Conservation (phyloP, 805 yeast genomes). For the Candida montana region DNA sequence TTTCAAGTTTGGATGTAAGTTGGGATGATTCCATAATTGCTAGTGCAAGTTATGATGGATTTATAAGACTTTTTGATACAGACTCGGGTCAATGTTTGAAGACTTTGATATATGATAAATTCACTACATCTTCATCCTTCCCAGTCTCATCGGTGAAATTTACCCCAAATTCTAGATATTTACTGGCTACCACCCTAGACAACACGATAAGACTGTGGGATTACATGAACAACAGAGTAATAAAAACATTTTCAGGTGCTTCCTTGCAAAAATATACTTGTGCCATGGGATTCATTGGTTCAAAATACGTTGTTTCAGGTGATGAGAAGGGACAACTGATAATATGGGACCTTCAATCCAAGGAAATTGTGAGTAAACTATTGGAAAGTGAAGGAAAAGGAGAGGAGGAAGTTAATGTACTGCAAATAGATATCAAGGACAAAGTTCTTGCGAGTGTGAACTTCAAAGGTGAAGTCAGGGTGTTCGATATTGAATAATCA, state of each 20-base stretch:
- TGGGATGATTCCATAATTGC: slow-evolving; percentile 78
- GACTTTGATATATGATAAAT: slow-evolving; percentile 77
- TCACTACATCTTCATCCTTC: slow-evolving; percentile 51
- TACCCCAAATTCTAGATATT: slow-evolving; percentile 75
- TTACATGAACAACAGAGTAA: slow-evolving; percentile 72
- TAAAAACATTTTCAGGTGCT: slow-evolving; percentile 56
- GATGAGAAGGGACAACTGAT: slow-evolving; percentile 48
- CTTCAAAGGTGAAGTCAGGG: slow-evolving; percentile 4
- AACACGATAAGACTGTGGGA: slow-evolving; percentile 83
- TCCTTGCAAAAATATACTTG: slow-evolving; percentile 44
- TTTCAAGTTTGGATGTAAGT: slow-evolving; percentile 67
- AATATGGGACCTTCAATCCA: slow-evolving; percentile 66
- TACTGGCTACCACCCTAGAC: slow-evolving; percentile 75
- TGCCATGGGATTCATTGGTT: slow-evolving; percentile 43
- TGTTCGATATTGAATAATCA: slow-evolving; percentile 2
- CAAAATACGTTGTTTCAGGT: slow-evolving; percentile 52
- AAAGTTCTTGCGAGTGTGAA: not conserved
- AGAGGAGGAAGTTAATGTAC: not conserved
- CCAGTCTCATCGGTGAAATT: slow-evolving; percentile 73
- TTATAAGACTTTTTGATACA: slow-evolving; percentile 82
- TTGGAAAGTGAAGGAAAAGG: not conserved
- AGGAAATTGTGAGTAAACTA: slow-evolving; percentile 32
- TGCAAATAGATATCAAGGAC: slow-evolving; percentile 7
- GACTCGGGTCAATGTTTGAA: slow-evolving; percentile 88
- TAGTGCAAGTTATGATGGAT: slow-evolving; percentile 88